Base-by-base conservation (phyloP, 2,329 filamentous ascomycete genomes). In the Xylaria sp. region DNA sequence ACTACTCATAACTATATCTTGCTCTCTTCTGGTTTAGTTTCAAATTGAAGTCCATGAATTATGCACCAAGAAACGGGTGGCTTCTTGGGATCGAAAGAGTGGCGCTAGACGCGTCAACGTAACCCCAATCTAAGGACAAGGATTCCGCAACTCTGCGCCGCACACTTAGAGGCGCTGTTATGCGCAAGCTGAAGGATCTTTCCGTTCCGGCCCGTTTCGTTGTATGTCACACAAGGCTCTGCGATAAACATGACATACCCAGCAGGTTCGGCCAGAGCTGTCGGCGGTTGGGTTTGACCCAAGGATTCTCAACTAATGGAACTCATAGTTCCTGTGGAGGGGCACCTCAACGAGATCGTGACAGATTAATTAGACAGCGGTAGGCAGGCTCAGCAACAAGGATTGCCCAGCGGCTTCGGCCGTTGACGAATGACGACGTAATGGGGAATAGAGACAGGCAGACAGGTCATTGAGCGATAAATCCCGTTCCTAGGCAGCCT, bases 51-150 rank as follows among this genome's bases (percentile, higher is more conserved):
- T 54, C 36, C 31, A 23, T 51, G 44, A 49, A 13, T 57, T 20
- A 26, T 48, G 36, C 56, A 38, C 40, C 51, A 58, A 44, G 42
- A 31, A 63, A 36, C 42, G 66, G 70, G 71, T 15, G 67, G 59
- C 63, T 67, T 71, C 65, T 65, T 63, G 65, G 51, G 59, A 68
- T 58, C 31, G n/a, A 53, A 51, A 63, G 40, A 20, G 62, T 62
- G 68, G 54, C 54, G 54, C 65, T 70, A 70, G 68, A 59, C 69
- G 72, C 73, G 73, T 73, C 71, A 73, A 75, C 67, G 75, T 73
- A 76, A 73, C 71, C 70, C 72, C 67, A 73, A 73, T 73, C 72
- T 73, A 74, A 73, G 72, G 73, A 73, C 70, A 74, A 69, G 70
- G 70, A 68, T 71, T 63, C 56, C 54, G 69, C 58, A 68, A 65